Conservation (phyloP, 2,329 filamentous ascomycete genomes). For the Alternaria postmessia region DNA sequence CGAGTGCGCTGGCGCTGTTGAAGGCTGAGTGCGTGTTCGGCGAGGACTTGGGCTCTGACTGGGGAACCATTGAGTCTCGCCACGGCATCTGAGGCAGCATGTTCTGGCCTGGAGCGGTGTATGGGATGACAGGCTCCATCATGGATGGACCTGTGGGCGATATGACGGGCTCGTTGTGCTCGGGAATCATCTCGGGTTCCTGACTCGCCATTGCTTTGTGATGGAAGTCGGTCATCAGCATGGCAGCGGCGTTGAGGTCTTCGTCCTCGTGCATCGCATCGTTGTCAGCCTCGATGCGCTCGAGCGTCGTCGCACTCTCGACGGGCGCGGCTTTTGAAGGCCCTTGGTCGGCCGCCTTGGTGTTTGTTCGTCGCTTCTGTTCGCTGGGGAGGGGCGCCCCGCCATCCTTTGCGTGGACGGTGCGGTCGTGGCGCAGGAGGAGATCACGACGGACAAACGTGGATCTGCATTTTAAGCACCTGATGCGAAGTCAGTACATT, state of each 20-base stretch:
- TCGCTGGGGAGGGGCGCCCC: constrained; percentile 93
- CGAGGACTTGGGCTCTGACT: constrained; percentile 76
- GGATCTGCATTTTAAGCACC: constrained; percentile 87
- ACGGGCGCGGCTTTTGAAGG: constrained; percentile 80
- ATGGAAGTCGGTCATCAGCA: constrained; percentile 98
- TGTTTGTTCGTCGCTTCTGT: constrained; percentile 80
- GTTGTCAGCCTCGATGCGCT: constrained; percentile 90
- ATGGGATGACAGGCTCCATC: constrained; percentile 80
- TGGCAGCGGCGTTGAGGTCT: constrained; percentile 95
- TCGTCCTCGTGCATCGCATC: constrained; percentile 89
- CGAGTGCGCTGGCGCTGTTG: constrained; percentile 64
- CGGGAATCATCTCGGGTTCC: constrained; percentile 63
- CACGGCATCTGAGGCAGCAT: constrained; percentile 87
- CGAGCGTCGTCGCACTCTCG: constrained; percentile 83
- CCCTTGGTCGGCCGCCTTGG: constrained; percentile 63
- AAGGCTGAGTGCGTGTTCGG: constrained; percentile 70
- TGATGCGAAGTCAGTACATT: background rate
- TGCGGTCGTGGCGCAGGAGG: constrained; percentile 94
- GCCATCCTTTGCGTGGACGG: constrained; percentile 97
- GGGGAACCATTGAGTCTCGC: constrained; percentile 87
- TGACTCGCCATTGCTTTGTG: constrained; percentile 88
- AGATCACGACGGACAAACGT: constrained; percentile 98
- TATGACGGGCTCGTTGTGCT: constrained; percentile 71
- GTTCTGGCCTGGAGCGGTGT: constrained; percentile 73
- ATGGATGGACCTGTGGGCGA: constrained; percentile 74